Conservation (phyloP, 139 green algal genomes). For the Pycnococcus provasolii region DNA sequence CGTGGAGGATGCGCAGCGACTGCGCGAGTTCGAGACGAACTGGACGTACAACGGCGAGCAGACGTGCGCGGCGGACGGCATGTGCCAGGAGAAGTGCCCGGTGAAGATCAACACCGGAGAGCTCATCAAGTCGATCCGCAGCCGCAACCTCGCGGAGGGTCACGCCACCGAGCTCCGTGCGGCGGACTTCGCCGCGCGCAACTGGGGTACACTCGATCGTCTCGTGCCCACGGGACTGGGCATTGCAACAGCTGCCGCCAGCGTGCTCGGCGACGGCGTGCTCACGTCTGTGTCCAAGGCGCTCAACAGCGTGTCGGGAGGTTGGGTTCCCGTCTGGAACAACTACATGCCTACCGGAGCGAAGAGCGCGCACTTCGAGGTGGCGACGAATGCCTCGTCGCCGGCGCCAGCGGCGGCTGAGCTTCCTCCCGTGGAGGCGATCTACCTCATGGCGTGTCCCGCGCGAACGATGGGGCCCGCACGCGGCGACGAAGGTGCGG, state of each 20-base stretch:
- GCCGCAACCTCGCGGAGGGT: constrained; percentile 8
- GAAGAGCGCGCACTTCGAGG: constrained; percentile 35
- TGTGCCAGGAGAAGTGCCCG: constrained; percentile 97
- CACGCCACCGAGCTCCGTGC: neutral
- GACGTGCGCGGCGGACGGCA: constrained; percentile 90
- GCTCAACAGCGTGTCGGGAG: constrained; percentile 52
- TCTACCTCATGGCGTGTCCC: constrained; percentile 86
- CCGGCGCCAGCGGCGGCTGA: constrained; percentile 1
- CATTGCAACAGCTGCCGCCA: constrained; percentile 59
- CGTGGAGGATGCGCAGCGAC: constrained; percentile 26
- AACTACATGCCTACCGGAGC: constrained; percentile 82
- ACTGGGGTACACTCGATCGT: constrained; percentile 60
- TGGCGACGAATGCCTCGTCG: constrained; percentile 19
- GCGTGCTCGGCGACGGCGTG: constrained; percentile 57
- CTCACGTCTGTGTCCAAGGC: constrained; percentile 51
- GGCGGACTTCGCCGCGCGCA: constrained; percentile 48
- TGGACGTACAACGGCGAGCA: constrained; percentile 70
- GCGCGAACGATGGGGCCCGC: constrained; percentile 89
- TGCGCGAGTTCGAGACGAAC: constrained; percentile 51
- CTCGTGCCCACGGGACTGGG: constrained; percentile 66
- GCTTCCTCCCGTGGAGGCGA: constrained; percentile 43
- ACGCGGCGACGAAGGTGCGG: constrained; percentile 48
- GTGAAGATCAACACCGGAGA: constrained; percentile 97
- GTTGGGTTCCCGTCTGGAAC: constrained; percentile 81
- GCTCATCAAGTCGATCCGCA: constrained; percentile 62